phyloP scores from a whole-genome alignment of 768 basidiomycete species.

The Mycena indigotica region DNA sequence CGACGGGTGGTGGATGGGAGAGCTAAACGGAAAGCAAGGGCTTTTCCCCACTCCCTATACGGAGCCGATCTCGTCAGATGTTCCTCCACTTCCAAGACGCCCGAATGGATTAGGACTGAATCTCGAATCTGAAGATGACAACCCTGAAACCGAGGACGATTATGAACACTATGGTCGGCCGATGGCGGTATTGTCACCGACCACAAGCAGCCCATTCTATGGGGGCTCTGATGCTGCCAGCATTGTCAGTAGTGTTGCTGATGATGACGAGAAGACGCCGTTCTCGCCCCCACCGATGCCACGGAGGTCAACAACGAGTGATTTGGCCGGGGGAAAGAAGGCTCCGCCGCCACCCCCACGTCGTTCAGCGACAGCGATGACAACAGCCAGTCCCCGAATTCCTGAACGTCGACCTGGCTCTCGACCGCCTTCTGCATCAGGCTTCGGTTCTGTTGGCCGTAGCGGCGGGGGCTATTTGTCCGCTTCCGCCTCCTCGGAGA shows the following conservation, averaged over 20 bases:
- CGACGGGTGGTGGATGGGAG: slow-evolving; percentile 92
- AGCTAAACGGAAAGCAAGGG: slow-evolving; percentile 68
- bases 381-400: slow-evolving; percentile 46
- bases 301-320: slow-evolving; percentile 29
- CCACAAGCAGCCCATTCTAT: slow-evolving; percentile 50
- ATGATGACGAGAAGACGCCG: slow-evolving; percentile 44
- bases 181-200: slow-evolving; percentile 46
- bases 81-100: slow-evolving; percentile 32
- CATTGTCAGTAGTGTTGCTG: slow-evolving; percentile 43
- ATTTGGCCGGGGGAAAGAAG: slow-evolving; percentile 40
- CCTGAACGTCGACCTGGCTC: slow-evolving; percentile 44
- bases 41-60: slow-evolving; percentile 82
- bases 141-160: slow-evolving; percentile 26
- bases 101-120: slow-evolving; percentile 25
- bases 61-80: slow-evolving; percentile 48
- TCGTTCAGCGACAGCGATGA: slow-evolving; percentile 36
- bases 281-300: slow-evolving; percentile 24
- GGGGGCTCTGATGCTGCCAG: slow-evolving; percentile 45
- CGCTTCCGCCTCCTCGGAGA: slow-evolving; percentile 39
- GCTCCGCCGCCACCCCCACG: slow-evolving; percentile 62
- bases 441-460: slow-evolving; percentile 18
- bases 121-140: slow-evolving; percentile 23
- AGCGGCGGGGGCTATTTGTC: slow-evolving; percentile 23
- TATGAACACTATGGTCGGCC: slow-evolving; percentile 51
- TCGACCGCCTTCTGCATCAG: slow-evolving; percentile 22